These are phyloP conservation scores for Tillandsia fasciculata DNA, from an alignment of 176 grass and related monocot genomes.

Conservation along the genomic window DNA sequence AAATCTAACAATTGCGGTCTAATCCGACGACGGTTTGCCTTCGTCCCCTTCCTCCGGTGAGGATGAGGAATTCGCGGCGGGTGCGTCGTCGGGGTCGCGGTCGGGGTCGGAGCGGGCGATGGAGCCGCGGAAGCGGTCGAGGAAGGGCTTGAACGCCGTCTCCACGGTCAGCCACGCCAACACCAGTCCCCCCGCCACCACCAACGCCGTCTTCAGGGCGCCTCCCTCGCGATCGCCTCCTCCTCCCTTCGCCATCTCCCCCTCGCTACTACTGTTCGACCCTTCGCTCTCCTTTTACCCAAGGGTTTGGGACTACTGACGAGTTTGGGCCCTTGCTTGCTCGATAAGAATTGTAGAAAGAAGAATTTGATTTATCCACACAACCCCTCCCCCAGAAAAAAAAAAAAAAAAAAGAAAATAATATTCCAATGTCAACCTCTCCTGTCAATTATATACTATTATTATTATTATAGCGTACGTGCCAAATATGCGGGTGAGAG, in stretches of 20 bases:
- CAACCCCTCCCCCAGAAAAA: too few species aligned
- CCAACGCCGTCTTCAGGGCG: conserved; percentile 64
- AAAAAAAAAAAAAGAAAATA: too few species aligned
- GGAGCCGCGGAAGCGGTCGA: conserved; percentile 61
- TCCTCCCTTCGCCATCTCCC: conserved; percentile 48
- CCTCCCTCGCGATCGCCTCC: conserved; percentile 37
- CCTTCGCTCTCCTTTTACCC: conserved; percentile 7
- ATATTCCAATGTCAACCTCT: too few species aligned
- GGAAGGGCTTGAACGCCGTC: conserved; percentile 73
- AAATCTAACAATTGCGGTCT: background rate
- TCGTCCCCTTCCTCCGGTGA: background rate
- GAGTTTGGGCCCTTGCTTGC: background rate
- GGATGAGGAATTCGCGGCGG: conserved; percentile 20
- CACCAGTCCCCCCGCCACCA: conserved; percentile 61
- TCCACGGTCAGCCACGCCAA: conserved; percentile 78
- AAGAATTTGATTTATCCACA: too few species aligned
- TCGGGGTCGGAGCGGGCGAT: conserved; percentile 36
- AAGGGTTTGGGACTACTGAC: background rate
- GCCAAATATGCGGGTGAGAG: too few species aligned
- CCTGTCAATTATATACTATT: too few species aligned
- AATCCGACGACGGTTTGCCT: background rate
- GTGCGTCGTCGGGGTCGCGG: conserved; percentile 39
- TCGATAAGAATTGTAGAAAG: too few species aligned
- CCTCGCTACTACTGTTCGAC: background rate
- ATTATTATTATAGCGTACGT: too few species aligned